These are phyloP conservation scores for Fomitopsis betulina DNA, from an alignment of 1,284 basidiomycete species.

Conservation along the genomic window DNA sequence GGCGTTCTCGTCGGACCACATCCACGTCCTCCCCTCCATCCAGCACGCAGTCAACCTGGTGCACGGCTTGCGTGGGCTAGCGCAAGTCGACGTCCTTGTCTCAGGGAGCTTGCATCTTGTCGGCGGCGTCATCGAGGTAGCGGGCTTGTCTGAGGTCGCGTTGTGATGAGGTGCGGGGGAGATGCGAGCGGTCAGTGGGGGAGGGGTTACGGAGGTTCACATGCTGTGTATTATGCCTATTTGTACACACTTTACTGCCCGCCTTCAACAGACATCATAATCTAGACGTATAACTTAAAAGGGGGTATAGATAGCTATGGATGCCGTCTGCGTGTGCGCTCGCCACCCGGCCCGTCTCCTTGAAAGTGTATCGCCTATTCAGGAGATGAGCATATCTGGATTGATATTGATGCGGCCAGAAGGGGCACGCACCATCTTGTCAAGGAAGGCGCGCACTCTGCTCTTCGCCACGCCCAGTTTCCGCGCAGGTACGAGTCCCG, in stretches of 20 bases:
- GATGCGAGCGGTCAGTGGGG: not conserved
- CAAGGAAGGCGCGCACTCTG: slow-evolving; percentile 49
- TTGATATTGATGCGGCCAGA: not conserved
- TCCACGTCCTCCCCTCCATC: slow-evolving; percentile 84
- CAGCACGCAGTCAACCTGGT: slow-evolving; percentile 80
- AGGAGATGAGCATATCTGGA: not conserved
- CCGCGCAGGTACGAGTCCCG: slow-evolving; percentile 25
- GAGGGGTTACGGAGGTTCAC: not conserved
- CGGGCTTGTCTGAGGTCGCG: slow-evolving; percentile 65
- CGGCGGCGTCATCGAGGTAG: slow-evolving; percentile 91
- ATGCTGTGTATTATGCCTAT: not conserved
- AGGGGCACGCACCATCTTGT: slow-evolving; percentile 42
- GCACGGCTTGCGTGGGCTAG: slow-evolving; percentile 34
- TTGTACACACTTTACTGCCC: slow-evolving; percentile 4
- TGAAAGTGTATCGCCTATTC: slow-evolving; percentile 49
- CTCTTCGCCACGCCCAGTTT: slow-evolving; percentile 29
- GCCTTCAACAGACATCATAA: slow-evolving; percentile 21
- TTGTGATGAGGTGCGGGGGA: slow-evolving; percentile 25
- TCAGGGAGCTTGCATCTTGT: slow-evolving; percentile 93
- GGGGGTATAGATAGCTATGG: slow-evolving; percentile 13
- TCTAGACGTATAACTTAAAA: slow-evolving; percentile 12
- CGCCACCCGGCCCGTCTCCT: slow-evolving; percentile 26
- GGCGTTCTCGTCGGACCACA: slow-evolving; percentile 49
- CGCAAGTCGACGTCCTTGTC: slow-evolving; percentile 66
- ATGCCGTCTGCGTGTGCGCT: slow-evolving; percentile 20